Base-by-base conservation (phyloP, 2,329 filamentous ascomycete species). In the Clonostachys rhizophaga region DNA sequence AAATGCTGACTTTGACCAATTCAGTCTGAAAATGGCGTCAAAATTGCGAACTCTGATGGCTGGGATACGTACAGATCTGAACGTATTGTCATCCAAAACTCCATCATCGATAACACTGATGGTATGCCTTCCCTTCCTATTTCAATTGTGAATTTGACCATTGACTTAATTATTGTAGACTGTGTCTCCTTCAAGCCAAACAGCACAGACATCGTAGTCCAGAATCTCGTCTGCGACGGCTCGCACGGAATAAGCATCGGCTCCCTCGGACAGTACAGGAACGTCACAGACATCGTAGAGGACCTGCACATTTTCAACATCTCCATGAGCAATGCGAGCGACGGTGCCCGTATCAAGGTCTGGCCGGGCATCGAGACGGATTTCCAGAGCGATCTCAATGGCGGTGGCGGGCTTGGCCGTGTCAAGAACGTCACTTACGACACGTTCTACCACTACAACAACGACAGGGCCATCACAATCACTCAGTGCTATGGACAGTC, bases 181-280 rank as follows among this genome's bases (percentile, higher is more conserved):
- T 89, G 86, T 50, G 81, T 89, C 12, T 83, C 83, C 1, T 88
- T 89, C 74, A 89, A 89, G 64, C 84, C 84, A 16, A 89, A 88
- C 61, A 83, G 76, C 55, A 87, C 83, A 40, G 76, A 86, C 52
- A 78, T 88, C 8, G 62, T 88, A 5, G 76, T 88, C 6, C 83
- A 88, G 59, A 82, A 83, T 51, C 66, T 89, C 6, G 66, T 71
- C 49, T 89, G 85, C 66, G 84, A 84, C 55, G 83, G 84, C 36
- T 86, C 81, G 4, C 85, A 89, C 57, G 86, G 86, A 37, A 87
- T 89, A 53, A 83, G 78, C 11, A 82, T 88, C 16, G 86, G 86
- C 8, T 86, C 81, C 1, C 68, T 89, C 0, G 85, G 85, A 16
- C 84, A 89, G 62, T 88, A 89, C 57, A 55, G 67, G 14, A 75